Evolutionary conservation across 169 alveolate species (phyloP).

Genomic region (Plasmodium billcollinsi): DNA sequence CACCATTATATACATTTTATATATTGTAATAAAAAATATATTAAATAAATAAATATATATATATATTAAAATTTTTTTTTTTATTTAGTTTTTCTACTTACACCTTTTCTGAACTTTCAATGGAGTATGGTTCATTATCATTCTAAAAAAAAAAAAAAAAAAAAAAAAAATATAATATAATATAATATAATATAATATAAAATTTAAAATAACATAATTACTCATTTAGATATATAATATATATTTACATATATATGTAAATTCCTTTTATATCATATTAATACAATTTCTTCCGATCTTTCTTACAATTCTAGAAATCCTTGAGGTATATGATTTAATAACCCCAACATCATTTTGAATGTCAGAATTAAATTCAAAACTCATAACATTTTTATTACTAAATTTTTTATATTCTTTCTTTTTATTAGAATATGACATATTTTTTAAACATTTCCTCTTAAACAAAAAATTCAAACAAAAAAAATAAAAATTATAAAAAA

Average conservation of each 20-base stretch:
- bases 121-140: conserved; percentile 55
- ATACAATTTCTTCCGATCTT: neutral
- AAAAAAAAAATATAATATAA: conserved; percentile 1
- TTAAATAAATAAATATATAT: neutral
- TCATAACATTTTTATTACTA: conserved; percentile 7
- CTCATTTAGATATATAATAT: neutral
- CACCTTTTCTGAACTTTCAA: conserved; percentile 74
- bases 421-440: conserved; percentile 71
- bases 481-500: neutral
- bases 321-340: conserved; percentile 40
- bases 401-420: conserved; percentile 21
- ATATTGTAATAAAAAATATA: too few species aligned
- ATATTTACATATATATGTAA: neutral
- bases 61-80: neutral
- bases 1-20: too few species aligned
- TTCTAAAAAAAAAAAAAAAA: conserved; percentile 47
- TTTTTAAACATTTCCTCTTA: neutral
- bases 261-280: neutral
- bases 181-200: neutral
- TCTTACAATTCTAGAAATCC: conserved; percentile 57
- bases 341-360: conserved; percentile 59
- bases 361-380: conserved; percentile 42
- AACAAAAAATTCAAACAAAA: conserved; percentile 1
- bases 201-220: neutral
- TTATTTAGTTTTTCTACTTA: conserved; percentile 10